Evolutionary conservation across 2,329 filamentous ascomycete species (phyloP), one percentile per base, ranked within the genome.

Genomic region (Fusarium burgessii): DNA sequence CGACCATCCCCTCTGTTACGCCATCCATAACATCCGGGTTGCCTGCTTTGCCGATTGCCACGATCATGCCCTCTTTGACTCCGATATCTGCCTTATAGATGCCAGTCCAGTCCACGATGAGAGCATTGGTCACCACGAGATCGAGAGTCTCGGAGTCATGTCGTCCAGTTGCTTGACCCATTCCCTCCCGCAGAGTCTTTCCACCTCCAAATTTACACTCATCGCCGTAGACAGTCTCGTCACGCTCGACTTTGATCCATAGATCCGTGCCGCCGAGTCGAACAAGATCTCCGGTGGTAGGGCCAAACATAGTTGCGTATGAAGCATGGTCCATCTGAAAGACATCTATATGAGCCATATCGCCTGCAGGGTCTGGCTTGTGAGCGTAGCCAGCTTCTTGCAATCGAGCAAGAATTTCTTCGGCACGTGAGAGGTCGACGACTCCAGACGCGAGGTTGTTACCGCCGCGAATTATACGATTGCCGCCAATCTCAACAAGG

Each of bases 81-180:
- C 95, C 95, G 78, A 98, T 97, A 80, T 98, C 95, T 9, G 95
- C 95, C 83, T 98, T 98, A 86, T 93, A 97, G 77, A 98, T 97
- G 50, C 95, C 95, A 2, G 88, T 92, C 88, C 92, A 97, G 82
- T 98, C 95, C 23, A 98, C 87, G 40, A 98, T 91, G 70, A 98
- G 83, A 8, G 95, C 95, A 76, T 98, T 98, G 3, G 91, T 93
- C 65, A 98, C 89, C 27, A 97, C 93, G 49, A 95, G 88, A 79
- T 98, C 95, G 63, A 98, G 83, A 27, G 89, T 90, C 27, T 95
- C 90, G 5, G 86, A 84, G 75, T 95, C 92, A 0, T 87, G 82
- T 45, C 93, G 87, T 7, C 93, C 95, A 27, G 91, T 92, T 8
- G 94, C 93, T 83, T 98, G 95, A 6, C 95, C 95, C 95, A 98